Evolutionary conservation across 805 yeast species (phyloP).

Genomic region (Candida loeiensis): DNA sequence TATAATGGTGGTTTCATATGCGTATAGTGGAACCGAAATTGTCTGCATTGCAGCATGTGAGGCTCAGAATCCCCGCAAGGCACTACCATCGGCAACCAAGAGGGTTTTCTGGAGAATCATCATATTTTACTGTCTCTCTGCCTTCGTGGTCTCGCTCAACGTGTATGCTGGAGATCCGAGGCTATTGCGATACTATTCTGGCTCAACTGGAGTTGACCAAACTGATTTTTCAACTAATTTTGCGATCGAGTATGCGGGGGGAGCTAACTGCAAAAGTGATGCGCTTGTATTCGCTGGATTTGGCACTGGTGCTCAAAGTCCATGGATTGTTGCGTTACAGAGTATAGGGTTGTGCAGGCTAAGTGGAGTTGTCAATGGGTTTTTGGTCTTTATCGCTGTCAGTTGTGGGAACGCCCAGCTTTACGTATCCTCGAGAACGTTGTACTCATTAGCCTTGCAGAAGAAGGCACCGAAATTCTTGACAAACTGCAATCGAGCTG

Average conservation of each 20-base stretch:
- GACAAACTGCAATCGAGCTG: constrained; percentile 54
- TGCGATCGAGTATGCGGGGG: constrained; percentile 36
- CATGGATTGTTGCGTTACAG: constrained; percentile 44
- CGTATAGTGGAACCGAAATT: constrained; percentile 79
- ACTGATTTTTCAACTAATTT: constrained; percentile 20
- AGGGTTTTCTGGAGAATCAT: constrained; percentile 70
- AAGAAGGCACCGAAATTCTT: constrained; percentile 61
- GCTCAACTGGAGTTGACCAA: constrained; percentile 27
- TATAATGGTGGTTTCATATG: constrained; percentile 61
- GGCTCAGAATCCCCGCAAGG: constrained; percentile 73
- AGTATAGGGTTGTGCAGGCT: constrained; percentile 35
- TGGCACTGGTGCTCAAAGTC: constrained; percentile 42
- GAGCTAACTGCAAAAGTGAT: constrained; percentile 27
- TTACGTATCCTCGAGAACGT: constrained; percentile 41
- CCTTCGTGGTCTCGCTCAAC: constrained; percentile 67
- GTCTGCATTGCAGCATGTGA: constrained; percentile 85
- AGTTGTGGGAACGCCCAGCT: constrained; percentile 46
- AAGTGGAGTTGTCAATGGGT: constrained; percentile 40
- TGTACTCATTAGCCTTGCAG: constrained; percentile 42
- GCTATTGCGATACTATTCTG: constrained; percentile 51
- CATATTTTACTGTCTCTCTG: constrained; percentile 60
- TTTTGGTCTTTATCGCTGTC: constrained; percentile 44
- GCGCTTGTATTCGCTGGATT: constrained; percentile 28
- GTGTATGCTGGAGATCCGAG: constrained; percentile 78
- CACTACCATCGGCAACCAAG: constrained; percentile 73